These are phyloP conservation scores for Chrysanthemum makinoi DNA, from an alignment of 129 eudicot species.

Conservation along the genomic window DNA sequence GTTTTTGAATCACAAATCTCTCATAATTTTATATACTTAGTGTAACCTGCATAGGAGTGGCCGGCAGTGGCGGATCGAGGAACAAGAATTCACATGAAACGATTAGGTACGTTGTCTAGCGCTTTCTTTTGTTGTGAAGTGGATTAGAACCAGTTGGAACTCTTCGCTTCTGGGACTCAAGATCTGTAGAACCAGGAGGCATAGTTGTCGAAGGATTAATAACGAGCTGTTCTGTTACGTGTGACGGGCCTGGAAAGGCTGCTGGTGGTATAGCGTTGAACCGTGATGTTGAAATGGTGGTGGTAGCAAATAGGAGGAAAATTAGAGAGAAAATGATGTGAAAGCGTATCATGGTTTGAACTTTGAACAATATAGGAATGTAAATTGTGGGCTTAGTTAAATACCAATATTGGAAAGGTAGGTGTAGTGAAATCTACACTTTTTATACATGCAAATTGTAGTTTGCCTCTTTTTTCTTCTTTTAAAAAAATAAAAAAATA, in stretches of 20 bases:
- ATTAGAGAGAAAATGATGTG: constrained; percentile 35
- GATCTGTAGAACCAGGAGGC: constrained; percentile 25
- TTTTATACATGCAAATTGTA: constrained; percentile 18
- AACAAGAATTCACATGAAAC: no score
- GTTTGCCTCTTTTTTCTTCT: constrained; percentile 2
- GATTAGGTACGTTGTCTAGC: neutral
- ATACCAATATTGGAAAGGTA: constrained; percentile 21
- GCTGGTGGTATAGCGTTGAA: constrained; percentile 21
- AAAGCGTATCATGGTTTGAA: constrained; percentile 36
- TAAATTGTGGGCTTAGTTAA: constrained; percentile 1
- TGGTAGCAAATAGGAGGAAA: constrained; percentile 6
- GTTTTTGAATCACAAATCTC: no score
- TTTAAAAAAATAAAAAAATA: no score
- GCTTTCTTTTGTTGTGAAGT: constrained; percentile 49
- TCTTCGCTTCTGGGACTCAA: constrained; percentile 38
- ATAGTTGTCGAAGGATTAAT: neutral
- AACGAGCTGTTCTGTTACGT: constrained; percentile 12
- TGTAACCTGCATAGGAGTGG: no score
- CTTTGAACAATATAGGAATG: constrained; percentile 23
- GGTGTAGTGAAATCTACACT: constrained; percentile 16
- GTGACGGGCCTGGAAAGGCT: constrained; percentile 20
- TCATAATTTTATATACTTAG: no score
- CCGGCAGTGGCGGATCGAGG: no score
- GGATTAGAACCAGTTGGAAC: constrained; percentile 69
- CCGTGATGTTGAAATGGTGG: constrained; percentile 27